Evolutionary conservation across 108 stramenopile genomes (phyloP).

Genomic region (Licmophora abbreviata): DNA sequence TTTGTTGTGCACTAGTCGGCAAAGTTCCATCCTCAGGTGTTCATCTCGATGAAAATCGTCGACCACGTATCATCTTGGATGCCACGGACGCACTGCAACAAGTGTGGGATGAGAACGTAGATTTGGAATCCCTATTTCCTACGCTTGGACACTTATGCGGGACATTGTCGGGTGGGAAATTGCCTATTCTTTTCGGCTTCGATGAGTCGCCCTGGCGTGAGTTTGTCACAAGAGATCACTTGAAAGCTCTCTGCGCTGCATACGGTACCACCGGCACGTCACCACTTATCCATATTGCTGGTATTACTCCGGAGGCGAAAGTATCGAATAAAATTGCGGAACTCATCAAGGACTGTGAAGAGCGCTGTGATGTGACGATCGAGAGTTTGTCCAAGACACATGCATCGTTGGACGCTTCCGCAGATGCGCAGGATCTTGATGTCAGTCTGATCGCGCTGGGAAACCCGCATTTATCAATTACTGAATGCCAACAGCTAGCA

Average conservation of each 20-base stretch:
- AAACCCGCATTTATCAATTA: conserved; percentile 69
- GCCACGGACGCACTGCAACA: conserved; percentile 24
- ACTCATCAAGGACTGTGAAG: not conserved
- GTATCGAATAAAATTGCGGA: conserved; percentile 16
- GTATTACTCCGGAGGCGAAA: conserved; percentile 66
- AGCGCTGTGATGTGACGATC: conserved; percentile 8
- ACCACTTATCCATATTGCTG: conserved; percentile 74
- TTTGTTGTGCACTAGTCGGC: conserved; percentile 68
- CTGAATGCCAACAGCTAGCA: conserved; percentile 43
- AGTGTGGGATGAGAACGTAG: conserved; percentile 7
- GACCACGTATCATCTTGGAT: conserved; percentile 47
- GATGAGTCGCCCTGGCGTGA: conserved; percentile 21
- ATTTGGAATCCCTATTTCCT: conserved; percentile 54
- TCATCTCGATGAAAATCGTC: conserved; percentile 43
- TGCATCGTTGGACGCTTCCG: conserved; percentile 18
- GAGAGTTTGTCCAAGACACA: conserved; percentile 18
- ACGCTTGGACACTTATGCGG: conserved; percentile 67
- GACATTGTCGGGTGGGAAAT: conserved; percentile 54
- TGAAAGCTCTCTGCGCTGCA: conserved; percentile 80
- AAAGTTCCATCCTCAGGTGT: conserved; percentile 50
- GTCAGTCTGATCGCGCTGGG: conserved; percentile 67
- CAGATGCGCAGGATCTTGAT: conserved; percentile 5
- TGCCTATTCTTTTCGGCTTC: conserved; percentile 68
- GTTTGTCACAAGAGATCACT: conserved; percentile 47
- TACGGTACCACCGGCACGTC: conserved; percentile 75